Percentiles rank a stretch among this genome's conserved stretches.
Evolutionary conservation across 176 grass and related monocot genomes (phyloP).

Genomic region (Aegilops tauschii): DNA sequence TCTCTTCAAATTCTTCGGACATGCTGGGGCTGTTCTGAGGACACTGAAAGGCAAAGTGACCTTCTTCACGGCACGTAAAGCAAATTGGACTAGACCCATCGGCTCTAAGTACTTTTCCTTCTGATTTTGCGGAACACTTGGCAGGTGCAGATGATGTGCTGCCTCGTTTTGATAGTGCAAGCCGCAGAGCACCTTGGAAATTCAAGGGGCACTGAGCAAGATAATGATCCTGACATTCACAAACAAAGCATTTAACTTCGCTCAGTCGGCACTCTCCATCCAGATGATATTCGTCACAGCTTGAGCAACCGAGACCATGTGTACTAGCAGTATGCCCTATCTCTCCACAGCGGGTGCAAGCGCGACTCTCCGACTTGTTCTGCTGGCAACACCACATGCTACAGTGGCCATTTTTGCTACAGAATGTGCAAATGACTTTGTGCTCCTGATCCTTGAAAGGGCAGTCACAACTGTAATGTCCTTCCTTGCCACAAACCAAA

Average conservation of each 20-base stretch:
- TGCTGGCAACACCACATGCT: background rate
- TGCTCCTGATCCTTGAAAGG: background rate
- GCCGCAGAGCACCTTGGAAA: background rate
- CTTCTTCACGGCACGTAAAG: no score
- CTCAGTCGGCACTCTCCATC: background rate
- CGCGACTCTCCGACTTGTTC: background rate
- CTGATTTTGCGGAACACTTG: background rate
- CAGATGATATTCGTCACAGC: background rate
- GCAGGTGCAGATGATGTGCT: background rate
- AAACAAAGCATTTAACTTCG: background rate
- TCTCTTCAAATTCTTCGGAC: no score
- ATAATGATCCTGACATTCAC: constrained; percentile 8
- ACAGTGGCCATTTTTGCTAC: constrained; percentile 1
- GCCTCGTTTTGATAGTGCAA: background rate
- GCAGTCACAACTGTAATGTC: background rate
- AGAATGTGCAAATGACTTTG: background rate
- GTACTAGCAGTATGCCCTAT: constrained; percentile 10
- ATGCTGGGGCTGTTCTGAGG: no score
- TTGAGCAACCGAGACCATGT: constrained; percentile 3
- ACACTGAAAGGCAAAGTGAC: no score
- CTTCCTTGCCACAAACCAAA: background rate
- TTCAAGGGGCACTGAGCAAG: constrained; percentile 14
- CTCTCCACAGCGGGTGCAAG: constrained; percentile 21
- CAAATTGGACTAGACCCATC: no score
- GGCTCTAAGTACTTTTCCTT: background rate